phyloP scores from a whole-genome alignment of 1,284 basidiomycete species.

The Pseudozyma hubeiensis region DNA sequence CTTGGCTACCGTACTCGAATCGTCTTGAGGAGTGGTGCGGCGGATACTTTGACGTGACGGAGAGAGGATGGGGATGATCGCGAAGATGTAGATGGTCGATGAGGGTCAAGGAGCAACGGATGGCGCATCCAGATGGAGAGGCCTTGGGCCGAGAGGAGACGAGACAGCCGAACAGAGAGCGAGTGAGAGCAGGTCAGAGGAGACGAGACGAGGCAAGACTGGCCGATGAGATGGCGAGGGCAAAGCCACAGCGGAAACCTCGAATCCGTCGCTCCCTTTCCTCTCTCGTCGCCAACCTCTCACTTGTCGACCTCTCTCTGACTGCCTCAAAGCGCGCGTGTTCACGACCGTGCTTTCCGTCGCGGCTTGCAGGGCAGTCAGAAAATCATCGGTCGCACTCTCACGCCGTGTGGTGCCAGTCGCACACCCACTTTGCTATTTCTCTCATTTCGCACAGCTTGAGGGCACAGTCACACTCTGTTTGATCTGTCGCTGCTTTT shows the following conservation, averaged over 20 bases:
- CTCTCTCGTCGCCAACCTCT: too few relatives aligned
- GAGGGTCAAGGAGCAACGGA: constrained; percentile 2
- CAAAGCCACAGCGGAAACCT: constrained; percentile 1
- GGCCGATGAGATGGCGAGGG: constrained; percentile 1
- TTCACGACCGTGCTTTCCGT: too few relatives aligned
- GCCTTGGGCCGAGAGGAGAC: background rate
- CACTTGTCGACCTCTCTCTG: too few relatives aligned
- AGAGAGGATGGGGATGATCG: constrained; percentile 25
- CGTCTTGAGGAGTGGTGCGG: background rate
- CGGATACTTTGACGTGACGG: background rate
- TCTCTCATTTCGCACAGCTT: too few relatives aligned
- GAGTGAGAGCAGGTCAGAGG: background rate
- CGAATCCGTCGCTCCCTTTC: background rate
- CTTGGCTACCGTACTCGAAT: background rate
- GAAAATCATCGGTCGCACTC: too few relatives aligned
- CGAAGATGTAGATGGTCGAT: constrained; percentile 2
- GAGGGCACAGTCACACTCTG: too few relatives aligned
- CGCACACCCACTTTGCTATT: too few relatives aligned
- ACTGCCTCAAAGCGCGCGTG: too few relatives aligned
- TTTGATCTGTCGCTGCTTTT: too few relatives aligned
- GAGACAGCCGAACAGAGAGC: constrained; percentile 1
- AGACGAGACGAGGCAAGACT: background rate
- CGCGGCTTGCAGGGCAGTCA: too few relatives aligned
- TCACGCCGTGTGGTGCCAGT: too few relatives aligned
- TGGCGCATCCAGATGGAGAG: constrained; percentile 1